Base-by-base conservation (phyloP, 2,329 filamentous ascomycete genomes). In the Scedosporium boydii region DNA sequence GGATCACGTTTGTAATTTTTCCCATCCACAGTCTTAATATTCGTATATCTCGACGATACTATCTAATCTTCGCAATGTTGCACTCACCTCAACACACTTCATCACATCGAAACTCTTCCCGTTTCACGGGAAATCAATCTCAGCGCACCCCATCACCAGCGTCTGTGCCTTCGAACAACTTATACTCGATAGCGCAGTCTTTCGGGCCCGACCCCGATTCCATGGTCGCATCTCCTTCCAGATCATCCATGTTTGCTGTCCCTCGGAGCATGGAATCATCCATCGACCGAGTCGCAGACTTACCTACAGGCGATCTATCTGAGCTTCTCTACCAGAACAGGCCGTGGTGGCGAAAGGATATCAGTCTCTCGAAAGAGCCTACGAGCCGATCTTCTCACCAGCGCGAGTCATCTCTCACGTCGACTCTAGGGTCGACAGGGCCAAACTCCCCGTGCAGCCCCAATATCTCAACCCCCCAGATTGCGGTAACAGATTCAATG, bases 381-480 rank as follows among this genome's bases (percentile, higher is more conserved):
- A 23, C 60, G 1, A 41, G 53, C 21, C 53, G 60, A 12, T 46
- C 26, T 16, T 62, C 60, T 16, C 84, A 87, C 68, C 78, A 87
- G 56, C 80, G 84, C 66, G 83, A 87, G 66, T 83, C 84, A 2
- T 87, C 84, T 6, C 73, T 85, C 44, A 87, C 84, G 0, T 87
- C 85, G 0, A 61, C 59, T 21, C 68, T 86, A 48, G 83, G 82
- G 10, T 87, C 84, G 0, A 78, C 81, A 42, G 82, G 81, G n/a
- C 84, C 84, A 18, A 76, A 80, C 0, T 87, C 85, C 18, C 84
- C 84, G 3, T 87, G 78, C 70, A 80, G 78, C 46, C 75, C 79
- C 63, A 83, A 77, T 68, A 80, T 77, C 1, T 78, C 82, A 44
- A 83, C 85, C 64, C 84, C 84, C 2, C 82, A 85, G 7, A 83